Conservation (phyloP, 1,284 basidiomycete species). For the Gymnopus androsaceus region DNA sequence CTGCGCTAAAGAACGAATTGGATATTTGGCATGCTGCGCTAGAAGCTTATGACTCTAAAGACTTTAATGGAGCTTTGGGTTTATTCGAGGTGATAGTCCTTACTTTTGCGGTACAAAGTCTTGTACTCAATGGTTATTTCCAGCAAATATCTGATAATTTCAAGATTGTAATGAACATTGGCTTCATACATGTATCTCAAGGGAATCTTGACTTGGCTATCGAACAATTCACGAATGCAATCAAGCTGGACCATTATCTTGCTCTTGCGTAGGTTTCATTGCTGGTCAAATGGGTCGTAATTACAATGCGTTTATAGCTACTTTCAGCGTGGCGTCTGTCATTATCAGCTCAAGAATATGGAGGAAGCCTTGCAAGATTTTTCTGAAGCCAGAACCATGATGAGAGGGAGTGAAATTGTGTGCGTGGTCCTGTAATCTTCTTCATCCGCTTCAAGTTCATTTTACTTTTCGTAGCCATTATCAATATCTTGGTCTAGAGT, state of each 20-base stretch:
- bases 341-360: slow-evolving; percentile 56
- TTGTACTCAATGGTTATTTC: not conserved
- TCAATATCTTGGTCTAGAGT: slow-evolving; percentile 62
- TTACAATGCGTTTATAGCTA: slow-evolving; percentile 35
- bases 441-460: not conserved
- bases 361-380: slow-evolving; percentile 57
- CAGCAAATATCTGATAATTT: slow-evolving; percentile 55
- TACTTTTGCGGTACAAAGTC: not conserved
- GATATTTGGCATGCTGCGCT: slow-evolving; percentile 62
- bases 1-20: slow-evolving; percentile 40
- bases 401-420: slow-evolving; percentile 59
- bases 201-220: slow-evolving; percentile 59
- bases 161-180: slow-evolving; percentile 66
- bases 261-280: slow-evolving; percentile 52
- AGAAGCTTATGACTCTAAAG: slow-evolving; percentile 55
- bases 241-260: slow-evolving; percentile 56
- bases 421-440: slow-evolving; percentile 24
- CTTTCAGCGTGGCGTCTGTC: slow-evolving; percentile 59
- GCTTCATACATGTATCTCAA: slow-evolving; percentile 60
- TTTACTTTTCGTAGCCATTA: slow-evolving; percentile 40
- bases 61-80: slow-evolving; percentile 51
- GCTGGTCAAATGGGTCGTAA: not conserved
- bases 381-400: slow-evolving; percentile 53
- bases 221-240: slow-evolving; percentile 53
- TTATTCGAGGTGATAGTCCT: slow-evolving; percentile 53